Percentiles rank a stretch among this genome's conserved stretches.
Evolutionary conservation across 768 basidiomycete genomes (phyloP).

Genomic region (Cyclocybe cylindracea): DNA sequence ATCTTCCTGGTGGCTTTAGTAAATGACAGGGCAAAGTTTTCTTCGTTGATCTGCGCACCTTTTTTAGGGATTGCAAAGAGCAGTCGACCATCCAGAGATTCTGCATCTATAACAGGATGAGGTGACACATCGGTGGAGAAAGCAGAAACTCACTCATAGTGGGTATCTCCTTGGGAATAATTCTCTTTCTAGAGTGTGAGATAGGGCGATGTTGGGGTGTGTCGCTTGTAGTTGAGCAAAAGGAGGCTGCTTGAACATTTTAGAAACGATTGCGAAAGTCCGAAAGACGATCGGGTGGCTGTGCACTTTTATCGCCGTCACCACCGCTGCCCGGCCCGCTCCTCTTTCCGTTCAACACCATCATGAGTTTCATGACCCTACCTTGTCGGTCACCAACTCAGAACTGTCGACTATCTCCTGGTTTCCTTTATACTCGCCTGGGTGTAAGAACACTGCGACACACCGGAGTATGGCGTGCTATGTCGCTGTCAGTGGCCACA

Average conservation of each 20-base stretch:
- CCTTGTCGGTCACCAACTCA: too few relatives aligned
- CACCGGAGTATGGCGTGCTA: too few relatives aligned
- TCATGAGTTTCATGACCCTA: too few relatives aligned
- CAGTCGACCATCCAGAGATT: conserved; percentile 79
- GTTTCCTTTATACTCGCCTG: too few relatives aligned
- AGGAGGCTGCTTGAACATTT: background rate
- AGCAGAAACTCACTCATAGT: conserved; percentile 17
- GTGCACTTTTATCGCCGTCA: too few relatives aligned
- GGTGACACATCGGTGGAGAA: conserved; percentile 1
- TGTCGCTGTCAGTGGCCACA: too few relatives aligned
- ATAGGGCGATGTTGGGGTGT: background rate
- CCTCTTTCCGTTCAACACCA: too few relatives aligned
- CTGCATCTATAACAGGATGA: conserved; percentile 48
- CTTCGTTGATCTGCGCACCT: conserved; percentile 47
- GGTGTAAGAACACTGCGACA: too few relatives aligned
- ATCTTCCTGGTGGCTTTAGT: conserved; percentile 54
- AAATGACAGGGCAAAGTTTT: conserved; percentile 3
- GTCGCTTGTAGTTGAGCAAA: background rate
- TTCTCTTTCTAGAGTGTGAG: background rate
- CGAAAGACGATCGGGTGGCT: too few relatives aligned
- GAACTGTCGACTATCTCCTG: too few relatives aligned
- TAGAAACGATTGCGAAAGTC: background rate
- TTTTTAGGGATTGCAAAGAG: conserved; percentile 98
- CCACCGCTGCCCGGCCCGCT: too few relatives aligned
- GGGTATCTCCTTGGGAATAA: conserved; percentile 5